Base-by-base conservation (phyloP, 2,329 filamentous ascomycete species). In the Ophiocordyceps camponoti-saundersi region DNA sequence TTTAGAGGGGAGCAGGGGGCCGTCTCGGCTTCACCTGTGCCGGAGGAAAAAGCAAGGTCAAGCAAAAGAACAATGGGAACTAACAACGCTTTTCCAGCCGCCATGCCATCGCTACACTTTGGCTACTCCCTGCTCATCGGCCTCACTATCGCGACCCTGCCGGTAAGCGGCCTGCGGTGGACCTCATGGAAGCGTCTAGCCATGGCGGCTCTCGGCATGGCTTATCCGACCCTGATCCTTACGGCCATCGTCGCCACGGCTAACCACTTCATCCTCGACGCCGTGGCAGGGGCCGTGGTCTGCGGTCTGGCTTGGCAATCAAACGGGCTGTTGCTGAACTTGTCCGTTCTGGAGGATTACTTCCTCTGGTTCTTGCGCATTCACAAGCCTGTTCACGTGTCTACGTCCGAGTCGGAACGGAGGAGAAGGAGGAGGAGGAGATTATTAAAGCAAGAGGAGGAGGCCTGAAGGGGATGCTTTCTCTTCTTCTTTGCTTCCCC, bases 101-200 rank as follows among this genome's bases (percentile, higher is more conserved):
- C 82, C 8, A 86, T 86, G 82, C 82, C 82, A 1, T 82, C 78
- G 0, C 69, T 86, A 16, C 82, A 86, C 59, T 86, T 86, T 56
- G 82, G 82, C 3, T 86, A 86, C 64, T 81, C 79, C 3, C 72
- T 86, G 29, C 72, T 86, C 55, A 79, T 86, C 56, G 82, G 82
- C 8, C 62, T 85, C 13, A 85, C 81, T 4, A 71, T 85, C 48
- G 73, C 76, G 53, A 77, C 75, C 1, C 73, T 85, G 44, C 82
- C 82, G 1, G 65, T 85, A 1, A 63, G 71, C 11, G 68, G 72
- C 22, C 65, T 72, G 21, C 72, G 78, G 47, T 60, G 67, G 18
- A 66, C 66, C 10, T 67, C 67, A 1, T 72, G 70, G 64, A 68
- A 70, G 46, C 73, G 80, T 2, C 49, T 66, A 7, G 53, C 57